Percentiles rank a stretch among this genome's conserved stretches.
These are phyloP conservation scores for Komagataella phaffii DNA, from an alignment of 805 yeast species.

Conservation along the genomic window DNA sequence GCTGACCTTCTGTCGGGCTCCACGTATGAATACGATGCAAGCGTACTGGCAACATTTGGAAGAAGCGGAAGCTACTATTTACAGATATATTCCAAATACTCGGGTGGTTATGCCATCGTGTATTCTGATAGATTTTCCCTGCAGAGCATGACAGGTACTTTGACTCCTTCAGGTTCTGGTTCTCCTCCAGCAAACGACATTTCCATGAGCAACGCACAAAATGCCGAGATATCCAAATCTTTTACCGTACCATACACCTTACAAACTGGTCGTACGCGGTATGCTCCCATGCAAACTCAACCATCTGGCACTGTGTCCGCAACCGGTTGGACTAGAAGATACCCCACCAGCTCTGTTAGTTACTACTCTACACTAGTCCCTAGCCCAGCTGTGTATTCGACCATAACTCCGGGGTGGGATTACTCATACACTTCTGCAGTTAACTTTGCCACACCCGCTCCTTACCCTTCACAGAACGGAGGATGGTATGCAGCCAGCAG, in stretches of 20 bases:
- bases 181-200: slow-evolving; percentile 28
- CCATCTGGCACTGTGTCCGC: slow-evolving; percentile 64
- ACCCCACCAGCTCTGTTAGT: slow-evolving; percentile 55
- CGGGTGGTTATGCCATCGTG: slow-evolving; percentile 39
- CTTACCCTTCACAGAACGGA: slow-evolving; percentile 40
- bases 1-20: slow-evolving; percentile 17
- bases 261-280: slow-evolving; percentile 71
- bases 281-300: slow-evolving; percentile 89
- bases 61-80: slow-evolving; percentile 60
- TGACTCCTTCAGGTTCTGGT: slow-evolving; percentile 32
- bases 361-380: slow-evolving; percentile 34
- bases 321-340: slow-evolving; percentile 51
- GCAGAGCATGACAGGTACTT: slow-evolving; percentile 59
- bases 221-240: slow-evolving; percentile 31
- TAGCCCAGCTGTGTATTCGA: slow-evolving; percentile 39
- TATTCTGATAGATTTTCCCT: slow-evolving; percentile 57
- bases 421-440: slow-evolving; percentile 47
- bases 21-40: slow-evolving; percentile 22
- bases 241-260: slow-evolving; percentile 57
- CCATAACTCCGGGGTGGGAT: slow-evolving; percentile 79
- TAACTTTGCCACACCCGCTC: slow-evolving; percentile 65
- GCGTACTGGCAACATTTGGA: slow-evolving; percentile 27
- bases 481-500: slow-evolving; percentile 53
- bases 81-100: slow-evolving; percentile 44
- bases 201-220: slow-evolving; percentile 19